Percentiles rank a stretch among this genome's conserved stretches.
Conservation (phyloP, 2,329 filamentous ascomycete genomes). For the Fusarium sororula region DNA sequence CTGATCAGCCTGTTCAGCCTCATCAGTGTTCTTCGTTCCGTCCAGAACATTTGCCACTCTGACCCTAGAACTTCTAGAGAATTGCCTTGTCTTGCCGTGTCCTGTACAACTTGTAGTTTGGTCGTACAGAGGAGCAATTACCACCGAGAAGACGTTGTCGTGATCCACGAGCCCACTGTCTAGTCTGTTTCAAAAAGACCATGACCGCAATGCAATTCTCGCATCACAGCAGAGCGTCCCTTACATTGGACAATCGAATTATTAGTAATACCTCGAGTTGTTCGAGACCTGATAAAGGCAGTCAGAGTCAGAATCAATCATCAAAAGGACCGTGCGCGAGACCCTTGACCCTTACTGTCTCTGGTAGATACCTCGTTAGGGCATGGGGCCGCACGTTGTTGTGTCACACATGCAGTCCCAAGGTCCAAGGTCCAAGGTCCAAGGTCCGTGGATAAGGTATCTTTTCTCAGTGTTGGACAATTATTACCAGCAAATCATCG, state of each 20-base stretch:
- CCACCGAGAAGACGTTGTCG: constrained; percentile 7
- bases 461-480: constrained; percentile 1
- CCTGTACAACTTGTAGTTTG: background rate
- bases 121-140: constrained; percentile 7
- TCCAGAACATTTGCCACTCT: constrained; percentile 34
- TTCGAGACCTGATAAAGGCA: constrained; percentile 25
- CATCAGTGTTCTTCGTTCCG: constrained; percentile 30
- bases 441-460: constrained; percentile 13
- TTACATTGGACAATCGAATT: constrained; percentile 12
- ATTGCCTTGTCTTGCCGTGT: background rate
- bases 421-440: background rate
- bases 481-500: constrained; percentile 8
- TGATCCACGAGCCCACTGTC: constrained; percentile 23
- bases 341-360: constrained; percentile 35
- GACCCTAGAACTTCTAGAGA: background rate
- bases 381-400: constrained; percentile 39
- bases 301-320: constrained; percentile 1
- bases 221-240: constrained; percentile 23
- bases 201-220: constrained; percentile 1
- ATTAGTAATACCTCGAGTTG: constrained; percentile 38
- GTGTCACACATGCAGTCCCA: constrained; percentile 33
- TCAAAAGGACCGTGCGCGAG: constrained; percentile 35
- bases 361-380: constrained; percentile 36
- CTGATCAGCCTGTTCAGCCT: constrained; percentile 25
- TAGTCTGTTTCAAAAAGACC: constrained; percentile 33